These are phyloP conservation scores for Dactylonectria macrodidyma DNA, from an alignment of 2,329 filamentous ascomycete genomes.

Conservation along the genomic window DNA sequence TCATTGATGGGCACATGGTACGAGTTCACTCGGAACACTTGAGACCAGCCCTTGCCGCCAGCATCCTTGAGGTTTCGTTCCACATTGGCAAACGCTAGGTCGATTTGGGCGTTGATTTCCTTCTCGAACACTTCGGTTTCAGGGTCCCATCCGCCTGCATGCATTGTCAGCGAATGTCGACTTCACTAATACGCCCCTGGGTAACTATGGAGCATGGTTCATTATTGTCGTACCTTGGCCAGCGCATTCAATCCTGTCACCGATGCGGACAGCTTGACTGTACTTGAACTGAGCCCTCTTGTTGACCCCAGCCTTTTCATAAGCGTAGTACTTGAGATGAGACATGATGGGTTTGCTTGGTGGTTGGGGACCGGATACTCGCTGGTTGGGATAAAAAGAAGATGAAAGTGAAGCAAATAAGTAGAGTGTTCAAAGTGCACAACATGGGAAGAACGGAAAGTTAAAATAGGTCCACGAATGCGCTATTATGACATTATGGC, in stretches of 20 bases:
- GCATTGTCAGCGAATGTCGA: neutral
- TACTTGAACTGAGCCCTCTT: neutral
- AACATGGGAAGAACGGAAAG: neutral
- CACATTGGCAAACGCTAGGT: conserved; percentile 3
- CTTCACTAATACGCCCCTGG: no score
- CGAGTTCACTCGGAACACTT: conserved; percentile 7
- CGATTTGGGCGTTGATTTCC: conserved; percentile 1
- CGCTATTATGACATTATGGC: neutral
- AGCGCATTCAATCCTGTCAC: neutral
- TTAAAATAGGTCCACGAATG: neutral
- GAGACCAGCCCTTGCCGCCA: conserved; percentile 11
- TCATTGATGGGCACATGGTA: conserved; percentile 5
- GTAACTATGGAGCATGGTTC: neutral
- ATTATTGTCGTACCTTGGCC: neutral
- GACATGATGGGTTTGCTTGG: neutral
- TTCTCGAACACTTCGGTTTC: neutral
- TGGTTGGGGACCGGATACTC: neutral
- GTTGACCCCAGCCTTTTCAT: neutral
- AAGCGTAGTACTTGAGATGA: conserved; percentile 6
- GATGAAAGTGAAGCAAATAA: neutral
- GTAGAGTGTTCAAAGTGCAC: no score
- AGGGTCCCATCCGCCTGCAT: neutral
- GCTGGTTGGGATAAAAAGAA: neutral
- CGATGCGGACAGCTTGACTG: neutral
- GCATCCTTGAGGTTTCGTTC: conserved; percentile 8